phyloP scores from a whole-genome alignment of 2,329 filamentous ascomycete species.

The Septoria petroselini region DNA sequence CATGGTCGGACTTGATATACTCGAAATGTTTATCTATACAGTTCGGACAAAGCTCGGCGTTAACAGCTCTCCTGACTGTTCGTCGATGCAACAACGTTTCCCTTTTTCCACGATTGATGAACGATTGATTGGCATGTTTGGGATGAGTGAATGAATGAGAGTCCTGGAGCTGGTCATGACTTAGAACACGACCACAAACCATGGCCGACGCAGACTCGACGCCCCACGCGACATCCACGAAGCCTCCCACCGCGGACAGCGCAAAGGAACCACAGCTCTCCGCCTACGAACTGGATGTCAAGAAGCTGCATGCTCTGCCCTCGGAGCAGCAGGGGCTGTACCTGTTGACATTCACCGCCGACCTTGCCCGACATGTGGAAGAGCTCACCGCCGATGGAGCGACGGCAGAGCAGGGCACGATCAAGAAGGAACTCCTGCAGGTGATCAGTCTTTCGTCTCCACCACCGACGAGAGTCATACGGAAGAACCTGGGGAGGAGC shows the following conservation, averaged over 20 bases:
- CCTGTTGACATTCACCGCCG: constrained; percentile 81
- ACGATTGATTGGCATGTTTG: no score
- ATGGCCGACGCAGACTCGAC: constrained; percentile 24
- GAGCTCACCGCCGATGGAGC: constrained; percentile 73
- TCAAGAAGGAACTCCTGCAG: constrained; percentile 93
- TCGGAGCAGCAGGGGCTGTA: constrained; percentile 95
- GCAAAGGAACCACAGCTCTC: constrained; percentile 5
- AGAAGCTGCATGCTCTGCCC: constrained; percentile 83
- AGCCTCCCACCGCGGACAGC: constrained; percentile 3
- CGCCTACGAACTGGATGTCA: constrained; percentile 68
- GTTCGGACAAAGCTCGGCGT: no score
- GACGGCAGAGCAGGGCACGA: constrained; percentile 81
- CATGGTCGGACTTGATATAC: neutral
- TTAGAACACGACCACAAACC: constrained; percentile 2
- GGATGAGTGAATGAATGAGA: neutral
- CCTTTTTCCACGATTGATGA: neutral
- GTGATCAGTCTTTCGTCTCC: constrained; percentile 80
- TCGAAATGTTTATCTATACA: neutral
- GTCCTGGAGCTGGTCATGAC: constrained; percentile 11
- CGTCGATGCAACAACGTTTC: neutral
- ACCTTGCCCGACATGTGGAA: constrained; percentile 75
- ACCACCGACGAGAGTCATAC: constrained; percentile 79
- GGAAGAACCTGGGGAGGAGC: constrained; percentile 82
- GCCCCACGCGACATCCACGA: constrained; percentile 6
- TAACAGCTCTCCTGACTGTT: neutral